Base-by-base conservation (phyloP, 306 rosid genomes). In the Malus orientalis region DNA sequence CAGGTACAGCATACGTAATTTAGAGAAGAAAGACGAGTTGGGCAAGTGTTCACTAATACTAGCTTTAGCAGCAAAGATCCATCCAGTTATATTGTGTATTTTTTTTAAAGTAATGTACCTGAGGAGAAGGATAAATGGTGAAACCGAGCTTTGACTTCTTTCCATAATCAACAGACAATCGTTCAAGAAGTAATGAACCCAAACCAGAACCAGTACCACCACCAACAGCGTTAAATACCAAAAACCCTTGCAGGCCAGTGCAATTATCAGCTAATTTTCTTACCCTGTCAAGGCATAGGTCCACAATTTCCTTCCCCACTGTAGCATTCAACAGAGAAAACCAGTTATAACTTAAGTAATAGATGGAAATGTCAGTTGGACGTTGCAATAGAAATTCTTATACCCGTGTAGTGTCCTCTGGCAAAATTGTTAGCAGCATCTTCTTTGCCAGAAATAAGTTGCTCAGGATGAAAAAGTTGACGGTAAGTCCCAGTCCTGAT, bases 181-280 rank as follows among this genome's bases (percentile, higher is more conserved):
- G 86, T 65, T 90, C 96, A 78, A 90, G 70, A 82, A 90, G 91
- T 29, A 88, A 82, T 65, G 96, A 88, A 38, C 91, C 96, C 76
- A 90, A 79, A 70, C 96, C 96, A 78, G 96, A 90, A 59, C 96
- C 96, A 61, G 96, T 90, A 74, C 96, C 96, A 66, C 96, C 96
- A 84, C 93, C 93, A 80, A 85, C 96, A 66, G 96, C 96, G 79
- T 79, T 90, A 79, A 90, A 86, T 72, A 90, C 88, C 86, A 88
- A 72, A 81, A 90, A 90, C 27, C 96, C 93, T 81, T 90, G 96
- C 83, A 90, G 85, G 55, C 96, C 96, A 66, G 89, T 90, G 76
- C 96, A 88, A 69, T 85, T 90, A 65, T 90, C 96, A 11, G 96
- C 93, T 54, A 88, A 73, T 71, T 90, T 90, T 60, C 96, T 76